Conservation (phyloP, 169 alveolate species). For the Eimeria praecox region DNA sequence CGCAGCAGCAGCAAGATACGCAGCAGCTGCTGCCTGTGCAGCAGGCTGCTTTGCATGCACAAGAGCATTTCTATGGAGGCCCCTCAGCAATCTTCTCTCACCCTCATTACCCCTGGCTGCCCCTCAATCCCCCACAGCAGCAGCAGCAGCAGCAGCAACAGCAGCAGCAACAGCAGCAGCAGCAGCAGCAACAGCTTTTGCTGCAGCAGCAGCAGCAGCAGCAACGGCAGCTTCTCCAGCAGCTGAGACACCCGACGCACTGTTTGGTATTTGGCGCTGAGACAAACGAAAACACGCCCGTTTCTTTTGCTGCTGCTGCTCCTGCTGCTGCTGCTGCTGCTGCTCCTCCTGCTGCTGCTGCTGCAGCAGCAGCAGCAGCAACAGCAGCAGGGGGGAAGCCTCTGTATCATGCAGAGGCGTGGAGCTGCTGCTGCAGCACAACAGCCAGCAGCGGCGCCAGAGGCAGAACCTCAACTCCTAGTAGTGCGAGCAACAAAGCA, state of each 20-base stretch:
- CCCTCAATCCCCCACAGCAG: not conserved
- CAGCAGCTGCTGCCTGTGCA: not conserved
- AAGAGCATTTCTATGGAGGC: not conserved
- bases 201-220: slow-evolving; percentile 1
- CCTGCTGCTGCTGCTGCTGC: slow-evolving; percentile 23
- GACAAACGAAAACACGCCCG: slow-evolving; percentile 25
- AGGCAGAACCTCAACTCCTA: not conserved
- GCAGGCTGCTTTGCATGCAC: not conserved
- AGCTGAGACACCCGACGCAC: slow-evolving; percentile 7
- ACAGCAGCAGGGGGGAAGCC: slow-evolving; percentile 5
- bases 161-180: not conserved
- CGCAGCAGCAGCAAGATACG: not conserved
- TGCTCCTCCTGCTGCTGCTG: slow-evolving; percentile 28
- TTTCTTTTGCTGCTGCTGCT: slow-evolving; percentile 17
- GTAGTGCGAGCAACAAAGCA: slow-evolving; percentile 12
- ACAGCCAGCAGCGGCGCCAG: slow-evolving; percentile 37
- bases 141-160: not conserved
- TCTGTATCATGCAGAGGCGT: slow-evolving; percentile 11
- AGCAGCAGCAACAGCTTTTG: not conserved
- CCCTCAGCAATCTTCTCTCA: not conserved
- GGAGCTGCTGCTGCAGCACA: slow-evolving; percentile 72
- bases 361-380: not conserved
- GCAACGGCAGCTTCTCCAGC: not conserved
- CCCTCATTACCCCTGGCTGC: not conserved
- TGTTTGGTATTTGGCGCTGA: not conserved